Conservation (phyloP, 225 moss, liverwort and hornwort genomes). For the Takakia lepidozioides region DNA sequence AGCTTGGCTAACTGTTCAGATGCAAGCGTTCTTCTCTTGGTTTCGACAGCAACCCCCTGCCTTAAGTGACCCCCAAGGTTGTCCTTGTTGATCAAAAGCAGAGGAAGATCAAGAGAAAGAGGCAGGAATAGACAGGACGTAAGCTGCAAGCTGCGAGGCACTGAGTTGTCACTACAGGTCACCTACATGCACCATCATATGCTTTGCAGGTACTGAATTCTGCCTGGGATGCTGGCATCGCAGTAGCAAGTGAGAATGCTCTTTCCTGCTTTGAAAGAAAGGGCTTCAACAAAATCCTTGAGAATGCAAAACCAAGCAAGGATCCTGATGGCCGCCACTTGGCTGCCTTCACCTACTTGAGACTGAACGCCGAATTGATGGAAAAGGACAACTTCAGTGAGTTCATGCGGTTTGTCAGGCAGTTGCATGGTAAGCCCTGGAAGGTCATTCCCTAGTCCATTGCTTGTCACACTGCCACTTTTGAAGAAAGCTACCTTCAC, state of each 20-base stretch:
- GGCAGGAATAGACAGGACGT: no score
- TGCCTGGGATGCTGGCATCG: conserved; percentile 47
- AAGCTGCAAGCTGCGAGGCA: no score
- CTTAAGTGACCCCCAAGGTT: no score
- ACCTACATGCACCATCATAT: neutral
- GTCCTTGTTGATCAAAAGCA: no score
- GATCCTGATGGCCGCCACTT: conserved; percentile 37
- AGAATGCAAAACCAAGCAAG: conserved; percentile 57
- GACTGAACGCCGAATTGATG: conserved; percentile 68
- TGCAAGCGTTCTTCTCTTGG: no score
- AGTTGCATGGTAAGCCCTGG: conserved; percentile 88
- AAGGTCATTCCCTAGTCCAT: no score
- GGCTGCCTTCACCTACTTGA: conserved; percentile 79
- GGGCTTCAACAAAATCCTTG: conserved; percentile 70
- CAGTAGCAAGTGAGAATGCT: conserved; percentile 81
- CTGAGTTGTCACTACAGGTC: no score
- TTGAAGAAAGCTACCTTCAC: no score
- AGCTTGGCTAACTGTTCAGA: no score
- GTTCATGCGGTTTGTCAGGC: conserved; percentile 68
- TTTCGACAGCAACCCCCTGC: no score
- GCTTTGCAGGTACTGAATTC: conserved; percentile 42
- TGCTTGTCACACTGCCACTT: no score
- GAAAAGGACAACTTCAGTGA: conserved; percentile 59
- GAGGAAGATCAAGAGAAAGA: no score
- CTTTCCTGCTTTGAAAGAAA: conserved; percentile 71